Percentiles rank a stretch among this genome's conserved stretches.
phyloP scores from a whole-genome alignment of 768 basidiomycete species.

The Dacryopinax spathularia region DNA sequence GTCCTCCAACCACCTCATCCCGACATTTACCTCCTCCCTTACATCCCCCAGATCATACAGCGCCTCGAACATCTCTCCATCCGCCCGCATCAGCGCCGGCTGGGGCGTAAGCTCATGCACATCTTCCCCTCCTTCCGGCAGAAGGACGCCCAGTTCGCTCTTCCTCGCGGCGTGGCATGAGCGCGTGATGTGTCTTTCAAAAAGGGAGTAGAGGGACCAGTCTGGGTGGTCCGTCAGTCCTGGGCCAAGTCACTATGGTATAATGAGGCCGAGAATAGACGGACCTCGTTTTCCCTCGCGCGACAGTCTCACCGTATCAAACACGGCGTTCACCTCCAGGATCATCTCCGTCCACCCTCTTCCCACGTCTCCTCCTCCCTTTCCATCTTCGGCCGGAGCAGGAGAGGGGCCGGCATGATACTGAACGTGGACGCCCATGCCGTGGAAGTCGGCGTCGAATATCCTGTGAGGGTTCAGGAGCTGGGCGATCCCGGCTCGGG shows the following conservation, averaged over 20 bases:
- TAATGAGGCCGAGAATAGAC: slow-evolving; percentile 8
- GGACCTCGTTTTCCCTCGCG: slow-evolving; percentile 38
- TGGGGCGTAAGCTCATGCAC: not conserved
- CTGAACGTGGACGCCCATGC: slow-evolving; percentile 63
- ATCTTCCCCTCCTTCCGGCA: slow-evolving; percentile 24
- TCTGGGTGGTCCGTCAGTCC: slow-evolving; percentile 31
- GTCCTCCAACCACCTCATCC: slow-evolving; percentile 41
- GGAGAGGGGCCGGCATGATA: slow-evolving; percentile 37
- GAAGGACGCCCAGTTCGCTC: slow-evolving; percentile 38
- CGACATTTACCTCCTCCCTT: slow-evolving; percentile 39
- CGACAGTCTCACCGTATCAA: slow-evolving; percentile 45
- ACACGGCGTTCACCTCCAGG: slow-evolving; percentile 60
- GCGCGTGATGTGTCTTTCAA: slow-evolving; percentile 47
- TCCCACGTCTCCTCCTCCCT: not conserved
- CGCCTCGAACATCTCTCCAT: not conserved
- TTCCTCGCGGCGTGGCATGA: slow-evolving; percentile 56
- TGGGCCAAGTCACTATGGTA: too few species aligned
- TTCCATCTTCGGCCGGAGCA: slow-evolving; percentile 4
- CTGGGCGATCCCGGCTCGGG: slow-evolving; percentile 64
- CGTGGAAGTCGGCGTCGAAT: slow-evolving; percentile 88
- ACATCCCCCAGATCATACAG: not conserved
- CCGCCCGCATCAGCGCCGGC: not conserved
- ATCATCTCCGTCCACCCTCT: slow-evolving; percentile 40
- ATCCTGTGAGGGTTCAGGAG: slow-evolving; percentile 73
- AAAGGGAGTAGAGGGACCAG: slow-evolving; percentile 58